Evolutionary conservation across 2,329 filamentous ascomycete species (phyloP).

Genomic region (Pestalotiopsis sp.): DNA sequence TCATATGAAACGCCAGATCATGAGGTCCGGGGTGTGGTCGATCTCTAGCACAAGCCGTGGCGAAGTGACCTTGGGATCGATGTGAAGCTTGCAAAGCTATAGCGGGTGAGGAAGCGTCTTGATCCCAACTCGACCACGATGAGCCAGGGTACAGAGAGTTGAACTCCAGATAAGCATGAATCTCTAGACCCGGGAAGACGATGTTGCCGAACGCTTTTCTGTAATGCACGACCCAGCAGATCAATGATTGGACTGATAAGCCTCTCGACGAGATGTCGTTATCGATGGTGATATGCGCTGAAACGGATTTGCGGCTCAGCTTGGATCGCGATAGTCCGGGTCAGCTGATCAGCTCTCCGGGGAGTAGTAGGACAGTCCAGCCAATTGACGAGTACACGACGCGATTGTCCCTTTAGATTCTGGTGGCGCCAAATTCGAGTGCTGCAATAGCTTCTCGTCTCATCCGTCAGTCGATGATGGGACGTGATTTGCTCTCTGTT

Average conservation of each 20-base stretch:
- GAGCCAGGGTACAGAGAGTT: not conserved
- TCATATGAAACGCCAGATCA: not conserved
- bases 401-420: not conserved
- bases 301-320: conserved; percentile 10
- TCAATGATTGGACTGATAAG: not conserved
- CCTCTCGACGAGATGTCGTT: not conserved
- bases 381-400: not conserved
- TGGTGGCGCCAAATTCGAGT: not conserved
- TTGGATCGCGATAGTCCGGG: conserved; percentile 6
- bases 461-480: not conserved
- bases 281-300: not conserved
- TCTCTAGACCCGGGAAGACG: conserved; percentile 4
- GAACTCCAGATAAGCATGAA: conserved; percentile 7
- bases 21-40: conserved; percentile 1
- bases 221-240: not conserved
- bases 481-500: not conserved
- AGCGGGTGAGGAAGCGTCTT: not conserved
- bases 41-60: not conserved
- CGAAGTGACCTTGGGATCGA: not conserved
- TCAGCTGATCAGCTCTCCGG: not conserved
- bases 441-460: not conserved
- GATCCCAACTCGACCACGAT: not conserved
- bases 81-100: not conserved
- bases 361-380: not conserved
- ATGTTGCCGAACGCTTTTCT: not conserved